phyloP scores from a whole-genome alignment of 257 asterid species.

The Solanum commersonii region DNA sequence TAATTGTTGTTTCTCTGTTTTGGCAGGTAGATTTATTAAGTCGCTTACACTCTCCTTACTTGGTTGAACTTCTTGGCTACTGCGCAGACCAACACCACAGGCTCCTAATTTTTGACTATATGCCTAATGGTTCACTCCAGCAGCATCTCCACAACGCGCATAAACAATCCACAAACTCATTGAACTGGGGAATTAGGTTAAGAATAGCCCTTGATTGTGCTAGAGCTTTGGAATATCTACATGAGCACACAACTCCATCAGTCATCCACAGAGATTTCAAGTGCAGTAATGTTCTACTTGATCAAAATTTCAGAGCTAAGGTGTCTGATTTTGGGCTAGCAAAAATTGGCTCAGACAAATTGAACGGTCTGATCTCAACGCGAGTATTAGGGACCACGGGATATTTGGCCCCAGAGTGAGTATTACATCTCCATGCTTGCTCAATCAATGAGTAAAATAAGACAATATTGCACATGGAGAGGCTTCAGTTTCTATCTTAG shows the following conservation, averaged over 20 bases:
- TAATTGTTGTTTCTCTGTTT: not conserved
- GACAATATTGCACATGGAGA: conserved; percentile 15
- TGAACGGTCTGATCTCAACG: conserved; percentile 61
- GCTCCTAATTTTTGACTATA: conserved; percentile 50
- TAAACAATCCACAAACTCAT: not conserved
- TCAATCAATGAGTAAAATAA: not conserved
- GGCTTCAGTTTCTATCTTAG: conserved; percentile 12
- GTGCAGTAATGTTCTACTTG: conserved; percentile 55
- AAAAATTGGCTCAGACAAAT: conserved; percentile 63
- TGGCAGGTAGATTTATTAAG: conserved; percentile 68
- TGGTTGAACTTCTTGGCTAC: conserved; percentile 62
- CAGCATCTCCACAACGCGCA: conserved; percentile 38
- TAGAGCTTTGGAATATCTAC: conserved; percentile 60
- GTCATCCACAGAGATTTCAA: conserved; percentile 73
- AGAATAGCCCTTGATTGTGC: conserved; percentile 69
- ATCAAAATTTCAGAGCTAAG: conserved; percentile 52
- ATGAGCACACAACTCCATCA: conserved; percentile 60
- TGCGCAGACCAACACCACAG: conserved; percentile 81
- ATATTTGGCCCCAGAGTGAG: conserved; percentile 86
- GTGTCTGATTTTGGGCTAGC: conserved; percentile 75
- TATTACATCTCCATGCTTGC: not conserved
- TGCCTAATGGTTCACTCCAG: conserved; percentile 49
- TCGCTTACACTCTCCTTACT: conserved; percentile 44
- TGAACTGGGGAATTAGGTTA: conserved; percentile 56
- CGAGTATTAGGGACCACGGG: conserved; percentile 82